Evolutionary conservation across 495 filamentous ascomycete genomes (phyloP), one percentile per base, ranked within the genome.

Genomic region (Neurospora sp.): DNA sequence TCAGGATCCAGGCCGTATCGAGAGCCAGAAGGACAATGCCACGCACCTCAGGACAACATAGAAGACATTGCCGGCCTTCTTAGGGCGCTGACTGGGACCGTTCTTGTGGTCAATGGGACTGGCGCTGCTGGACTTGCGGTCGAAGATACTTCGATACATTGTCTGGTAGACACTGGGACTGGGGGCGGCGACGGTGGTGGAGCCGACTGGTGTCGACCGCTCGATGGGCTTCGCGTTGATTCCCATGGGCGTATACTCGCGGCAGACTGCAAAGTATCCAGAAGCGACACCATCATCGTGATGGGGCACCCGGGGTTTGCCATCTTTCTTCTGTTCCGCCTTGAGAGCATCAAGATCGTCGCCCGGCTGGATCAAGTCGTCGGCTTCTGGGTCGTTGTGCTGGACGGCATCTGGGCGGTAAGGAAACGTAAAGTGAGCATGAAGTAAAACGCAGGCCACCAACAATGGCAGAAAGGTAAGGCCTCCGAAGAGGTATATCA

Each of bases 101-200:
- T 80, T 83, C 74, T 84, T 83, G 69, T 82, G 82, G 71, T 87
- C 85, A 14, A 86, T 70, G 6, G 86, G 86, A 9, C 82, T 83
- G 4, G 87, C 80, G 35, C 22, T 35, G 2, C 75, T 81, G 73
- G 86, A 84, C 76, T 92, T 95, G 69, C 96, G 88, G 74, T 98
- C 95, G 78, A 99, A 99, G 65, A 99, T 89, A 80, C 92, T 96
- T 76, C 94, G 85, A 80, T 98, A 98, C 96, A 99, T 97, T 79
- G 91, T 89, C 86, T 98, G 96, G 78, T 98, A 98, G 38, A 99
- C 94, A 77, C 93, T 96, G 46, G 91, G 93, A 79, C 93, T 96
- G 74, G 93, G 92, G 11, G 90, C 82, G 39, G 89, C 89, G 7
- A 88, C 84, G 37, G 85, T 86, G 69, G 87, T 80, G 69, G 90